Evolutionary conservation across 176 grass and related monocot species (phyloP).

Genomic region (Aechmea fasciata): DNA sequence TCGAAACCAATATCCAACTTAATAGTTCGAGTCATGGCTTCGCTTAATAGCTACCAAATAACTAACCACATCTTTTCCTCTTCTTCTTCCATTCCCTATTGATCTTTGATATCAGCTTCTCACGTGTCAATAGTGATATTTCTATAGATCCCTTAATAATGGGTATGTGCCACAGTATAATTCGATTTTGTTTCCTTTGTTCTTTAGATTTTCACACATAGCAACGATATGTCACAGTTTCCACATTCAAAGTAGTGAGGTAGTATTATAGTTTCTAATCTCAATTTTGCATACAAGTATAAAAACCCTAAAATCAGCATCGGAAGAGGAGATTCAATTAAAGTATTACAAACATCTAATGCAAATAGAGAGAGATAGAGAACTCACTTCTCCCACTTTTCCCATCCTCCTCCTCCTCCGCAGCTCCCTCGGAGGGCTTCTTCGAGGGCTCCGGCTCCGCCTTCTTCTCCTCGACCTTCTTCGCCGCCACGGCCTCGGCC

Average conservation of each 20-base stretch:
- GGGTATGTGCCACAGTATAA: too few relatives aligned
- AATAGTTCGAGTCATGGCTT: background rate
- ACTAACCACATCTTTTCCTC: too few relatives aligned
- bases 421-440: slow-evolving; percentile 12
- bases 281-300: background rate
- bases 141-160: too few relatives aligned
- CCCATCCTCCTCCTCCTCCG: slow-evolving; percentile 26
- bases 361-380: background rate
- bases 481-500: slow-evolving; percentile 16
- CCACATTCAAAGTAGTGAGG: background rate
- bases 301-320: background rate
- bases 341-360: background rate
- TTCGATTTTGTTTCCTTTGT: too few relatives aligned
- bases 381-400: slow-evolving; percentile 42
- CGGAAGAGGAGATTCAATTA: background rate
- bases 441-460: slow-evolving; percentile 7
- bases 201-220: too few relatives aligned
- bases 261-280: background rate
- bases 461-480: slow-evolving; percentile 16
- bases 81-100: too few relatives aligned
- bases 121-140: too few relatives aligned
- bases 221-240: background rate
- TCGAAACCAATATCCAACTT: background rate
- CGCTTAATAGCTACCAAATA: background rate
- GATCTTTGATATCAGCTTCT: too few relatives aligned